phyloP scores from a whole-genome alignment of 768 basidiomycete species.

The Trametes villosa region DNA sequence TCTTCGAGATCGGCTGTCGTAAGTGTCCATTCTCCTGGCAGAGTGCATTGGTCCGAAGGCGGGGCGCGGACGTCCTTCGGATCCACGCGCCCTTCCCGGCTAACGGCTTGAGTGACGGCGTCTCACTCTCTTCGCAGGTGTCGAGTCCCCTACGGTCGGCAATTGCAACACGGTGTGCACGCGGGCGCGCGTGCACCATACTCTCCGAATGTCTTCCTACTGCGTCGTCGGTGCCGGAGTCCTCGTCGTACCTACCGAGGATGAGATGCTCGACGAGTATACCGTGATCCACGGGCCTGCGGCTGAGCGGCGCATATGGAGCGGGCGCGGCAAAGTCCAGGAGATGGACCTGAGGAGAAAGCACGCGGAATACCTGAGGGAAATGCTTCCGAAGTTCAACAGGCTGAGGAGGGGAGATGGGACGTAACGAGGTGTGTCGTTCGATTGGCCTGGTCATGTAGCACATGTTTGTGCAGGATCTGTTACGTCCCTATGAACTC shows the following conservation, averaged over 20 bases:
- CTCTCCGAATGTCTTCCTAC: conserved; percentile 75
- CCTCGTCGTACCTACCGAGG: conserved; percentile 76
- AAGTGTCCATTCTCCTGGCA: conserved; percentile 37
- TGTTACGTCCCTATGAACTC: background rate
- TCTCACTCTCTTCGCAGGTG: conserved; percentile 51
- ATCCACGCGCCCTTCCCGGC: background rate
- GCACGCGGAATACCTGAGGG: conserved; percentile 89
- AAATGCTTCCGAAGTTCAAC: conserved; percentile 71
- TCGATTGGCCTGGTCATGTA: background rate
- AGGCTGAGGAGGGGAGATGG: conserved; percentile 45
- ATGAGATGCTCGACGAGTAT: conserved; percentile 79
- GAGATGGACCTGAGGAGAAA: conserved; percentile 75
- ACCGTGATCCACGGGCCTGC: conserved; percentile 83
- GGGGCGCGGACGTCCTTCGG: background rate
- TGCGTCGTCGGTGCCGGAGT: conserved; percentile 86
- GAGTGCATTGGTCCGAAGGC: background rate
- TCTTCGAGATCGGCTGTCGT: conserved; percentile 96
- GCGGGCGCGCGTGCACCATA: conserved; percentile 81
- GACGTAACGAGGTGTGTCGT: conserved; percentile 60
- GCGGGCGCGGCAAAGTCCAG: conserved; percentile 41
- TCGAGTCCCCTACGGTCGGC: conserved; percentile 86
- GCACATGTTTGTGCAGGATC: background rate
- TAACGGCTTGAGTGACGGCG: background rate
- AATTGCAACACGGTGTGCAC: conserved; percentile 87
- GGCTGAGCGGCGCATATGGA: conserved; percentile 80